Percentiles rank a stretch among this genome's conserved stretches.
Conservation (phyloP, 805 yeast species). For the Lachancea mirantina region DNA sequence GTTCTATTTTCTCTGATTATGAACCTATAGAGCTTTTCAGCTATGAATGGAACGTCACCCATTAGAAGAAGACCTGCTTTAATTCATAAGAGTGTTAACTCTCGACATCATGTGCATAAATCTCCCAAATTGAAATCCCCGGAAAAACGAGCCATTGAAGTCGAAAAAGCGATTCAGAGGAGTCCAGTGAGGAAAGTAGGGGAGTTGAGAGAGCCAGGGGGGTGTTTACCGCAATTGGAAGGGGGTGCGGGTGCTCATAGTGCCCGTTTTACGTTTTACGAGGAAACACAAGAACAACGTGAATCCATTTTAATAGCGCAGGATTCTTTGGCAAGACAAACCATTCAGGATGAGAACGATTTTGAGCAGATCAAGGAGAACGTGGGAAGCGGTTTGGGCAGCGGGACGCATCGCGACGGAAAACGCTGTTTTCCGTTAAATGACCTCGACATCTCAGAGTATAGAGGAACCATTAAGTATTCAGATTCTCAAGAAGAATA, state of each 20-base stretch:
- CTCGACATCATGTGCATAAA: too few relatives aligned
- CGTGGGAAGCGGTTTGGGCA: conserved; percentile 12
- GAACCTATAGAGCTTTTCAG: neutral
- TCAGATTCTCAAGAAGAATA: conserved; percentile 9
- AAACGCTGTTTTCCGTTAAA: conserved; percentile 13
- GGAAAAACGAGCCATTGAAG: too few relatives aligned
- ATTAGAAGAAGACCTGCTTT: too few relatives aligned
- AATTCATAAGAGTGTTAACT: too few relatives aligned
- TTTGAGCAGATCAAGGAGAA: conserved; percentile 15
- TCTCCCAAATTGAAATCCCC: too few relatives aligned
- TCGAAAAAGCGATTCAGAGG: too few relatives aligned
- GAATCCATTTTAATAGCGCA: conserved; percentile 13
- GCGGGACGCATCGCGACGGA: conserved; percentile 3
- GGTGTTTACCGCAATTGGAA: too few relatives aligned
- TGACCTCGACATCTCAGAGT: conserved; percentile 15
- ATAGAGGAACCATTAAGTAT: conserved; percentile 17
- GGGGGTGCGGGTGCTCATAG: neutral
- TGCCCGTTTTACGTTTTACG: conserved; percentile 15
- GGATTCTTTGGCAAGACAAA: conserved; percentile 23
- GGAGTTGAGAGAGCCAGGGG: too few relatives aligned
- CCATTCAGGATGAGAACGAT: conserved; percentile 22
- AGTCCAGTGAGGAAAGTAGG: too few relatives aligned
- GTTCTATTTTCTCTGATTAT: conserved; percentile 1
- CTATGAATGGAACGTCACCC: too few relatives aligned
- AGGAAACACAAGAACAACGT: conserved; percentile 19